Base-by-base conservation (phyloP, 371 early-diverging fungal species). In the Fennellomyces sp. region DNA sequence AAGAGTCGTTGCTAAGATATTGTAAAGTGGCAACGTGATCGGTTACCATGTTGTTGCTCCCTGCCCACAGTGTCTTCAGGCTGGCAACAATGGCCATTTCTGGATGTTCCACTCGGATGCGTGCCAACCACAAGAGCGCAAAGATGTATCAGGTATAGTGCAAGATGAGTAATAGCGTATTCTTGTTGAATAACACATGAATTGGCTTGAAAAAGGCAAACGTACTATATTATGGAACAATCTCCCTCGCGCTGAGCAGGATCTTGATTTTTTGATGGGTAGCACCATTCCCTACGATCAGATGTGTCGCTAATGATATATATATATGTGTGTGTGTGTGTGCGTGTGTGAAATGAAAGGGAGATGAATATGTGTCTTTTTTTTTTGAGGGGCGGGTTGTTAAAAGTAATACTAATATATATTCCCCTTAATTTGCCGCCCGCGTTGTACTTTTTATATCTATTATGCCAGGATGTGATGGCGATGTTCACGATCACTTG, bases 11-110 rank as follows among this genome's bases (percentile, higher is more conserved):
- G n/a, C n/a, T n/a, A n/a, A n/a, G n/a, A n/a, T n/a, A n/a, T n/a
- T n/a, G 2, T 19, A 17, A 57, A 87, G 97, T 73, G 97, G 97
- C 13, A 96, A 95, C 71, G 90, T 93, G 15, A 81, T 97, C 52
- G 98, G 98, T 2, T 97, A 98, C 76, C 97, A 96, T 73, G 93
- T 98, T 10, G 93, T 95, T 0, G 93, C 93, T 64, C 98, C 98
- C 8, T 99, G 99, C 74, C 73, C 83, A n/a, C 81, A 77, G 49
- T 98, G 98, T 69, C 80, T 97, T 35, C 90, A 89, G 28, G 85
- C 93, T 29, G 92, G 95, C 66, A 95, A 97, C 79, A 98, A 96
- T 70, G 97, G 98, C 5, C 98, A 97, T 68, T 94, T 96, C 66
- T 97, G 96, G 96, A 97, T 98, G 96, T 98, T 97, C 68, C 88